A percentile compares a stretch with the other conserved stretches of the same genome.
These are phyloP conservation scores for Pichia ethanolica DNA, from an alignment of 805 yeast species.

Conservation along the genomic window DNA sequence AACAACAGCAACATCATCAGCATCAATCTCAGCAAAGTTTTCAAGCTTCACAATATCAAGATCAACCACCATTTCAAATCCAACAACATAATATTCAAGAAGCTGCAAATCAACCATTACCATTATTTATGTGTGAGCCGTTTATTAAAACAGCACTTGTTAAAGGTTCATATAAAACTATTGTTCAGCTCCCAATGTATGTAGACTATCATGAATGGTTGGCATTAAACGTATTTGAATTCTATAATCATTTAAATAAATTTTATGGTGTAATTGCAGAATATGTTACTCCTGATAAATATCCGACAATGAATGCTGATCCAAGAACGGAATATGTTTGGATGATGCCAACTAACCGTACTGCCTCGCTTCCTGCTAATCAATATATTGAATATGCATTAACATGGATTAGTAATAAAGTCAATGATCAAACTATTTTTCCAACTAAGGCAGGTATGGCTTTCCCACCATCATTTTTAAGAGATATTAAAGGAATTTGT, in stretches of 20 bases:
- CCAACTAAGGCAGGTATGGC: constrained; percentile 89
- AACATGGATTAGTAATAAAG: constrained; percentile 81
- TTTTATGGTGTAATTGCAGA: constrained; percentile 89
- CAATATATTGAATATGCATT: constrained; percentile 89
- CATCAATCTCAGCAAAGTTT: constrained; percentile 13
- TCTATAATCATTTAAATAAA: constrained; percentile 76
- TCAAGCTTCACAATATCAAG: constrained; percentile 12
- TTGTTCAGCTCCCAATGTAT: constrained; percentile 89
- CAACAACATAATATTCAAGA: constrained; percentile 12
- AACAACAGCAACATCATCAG: constrained; percentile 27
- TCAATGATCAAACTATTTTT: constrained; percentile 82
- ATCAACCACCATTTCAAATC: constrained; percentile 12
- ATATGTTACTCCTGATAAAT: constrained; percentile 81
- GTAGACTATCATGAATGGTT: constrained; percentile 96
- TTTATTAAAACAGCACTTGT: constrained; percentile 91
- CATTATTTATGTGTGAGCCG: constrained; percentile 83
- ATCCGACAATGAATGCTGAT: constrained; percentile 95
- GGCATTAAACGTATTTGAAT: constrained; percentile 86
- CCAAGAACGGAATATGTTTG: constrained; percentile 86
- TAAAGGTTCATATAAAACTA: constrained; percentile 93
- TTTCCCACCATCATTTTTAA: constrained; percentile 77
- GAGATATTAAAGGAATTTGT: constrained; percentile 79
- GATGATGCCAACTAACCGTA: constrained; percentile 65
- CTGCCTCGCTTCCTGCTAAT: constrained; percentile 81
- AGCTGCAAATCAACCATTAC: constrained; percentile 27